Evolutionary conservation across 2,329 filamentous ascomycete genomes (phyloP), one percentile per base, ranked within the genome.

Genomic region (Huntiella bhutanensis): DNA sequence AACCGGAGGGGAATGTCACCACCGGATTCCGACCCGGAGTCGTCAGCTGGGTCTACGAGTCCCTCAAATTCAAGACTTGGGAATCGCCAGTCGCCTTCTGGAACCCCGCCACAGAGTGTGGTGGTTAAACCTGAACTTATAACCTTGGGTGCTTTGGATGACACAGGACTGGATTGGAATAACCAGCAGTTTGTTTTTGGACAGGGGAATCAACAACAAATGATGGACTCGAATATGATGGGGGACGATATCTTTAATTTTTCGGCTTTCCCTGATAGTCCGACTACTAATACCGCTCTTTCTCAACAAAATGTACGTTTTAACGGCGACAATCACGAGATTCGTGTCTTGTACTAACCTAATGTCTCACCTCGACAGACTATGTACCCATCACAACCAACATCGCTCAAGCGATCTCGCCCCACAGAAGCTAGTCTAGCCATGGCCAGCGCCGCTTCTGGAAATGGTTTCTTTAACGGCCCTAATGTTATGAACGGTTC

Each of bases 211-310:
- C 17, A 41, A 12, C 19, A 34, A 32, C 46, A 47, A 17, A 49
- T 49, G 5, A 34, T 38, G 8, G 48, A 49, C 16, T n/a, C 44
- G 12, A 47, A 37, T 22, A 46, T 47, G 16, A 49, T 49, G 40
- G 40, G 43, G 19, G 48, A 49, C 34, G 48, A 49, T 41, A 43
- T 49, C 19, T 49, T 49, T 33, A 36, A 49, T 13, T 49, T 49
- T 32, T 46, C 43, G n/a, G 43, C 48, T 32, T 49, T 49, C 17
- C 22, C 22, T 17, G 48, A 46, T 13, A 46, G 22, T 3, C 6
- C 39, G 28, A 37, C 22, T 13, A 28, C 11, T 6, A 33, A 43
- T 16, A 41, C 16, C 28, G 16, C 44, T 10, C 35, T 45, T 5
- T 13, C 48, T 40, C 22, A 44, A 8, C 48, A 49, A 32, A 17